Base-by-base conservation (phyloP, 1,284 basidiomycete genomes). In the Pseudozyma pruni region DNA sequence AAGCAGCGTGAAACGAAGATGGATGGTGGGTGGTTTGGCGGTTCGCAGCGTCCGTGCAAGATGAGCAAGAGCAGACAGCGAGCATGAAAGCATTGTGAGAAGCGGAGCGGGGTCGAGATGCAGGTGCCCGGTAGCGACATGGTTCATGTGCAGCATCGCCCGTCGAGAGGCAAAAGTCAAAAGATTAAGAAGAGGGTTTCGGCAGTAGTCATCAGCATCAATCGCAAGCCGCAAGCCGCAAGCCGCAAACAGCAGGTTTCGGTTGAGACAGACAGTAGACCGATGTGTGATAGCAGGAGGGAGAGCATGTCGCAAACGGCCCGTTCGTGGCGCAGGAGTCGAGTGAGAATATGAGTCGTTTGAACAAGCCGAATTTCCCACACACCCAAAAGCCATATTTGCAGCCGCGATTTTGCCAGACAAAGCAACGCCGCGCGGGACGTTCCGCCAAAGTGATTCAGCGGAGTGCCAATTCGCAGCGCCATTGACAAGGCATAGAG, bases 391-490 rank as follows among this genome's bases (percentile, higher is more conserved):
- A 40, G 38, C 38, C 19, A 40, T n/a, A 33, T 29, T 25, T n/a
- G n/a, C 13, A 29, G 23, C 44, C 33, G 41, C 33, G 11, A 22
- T 17, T 35, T 22, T 33, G 34, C 31, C 25, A 25, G 40, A 31
- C 20, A 23, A 40, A 34, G 5, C n/a, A 29, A 11, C 27, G 27
- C 27, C 27, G 27, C 38, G 23, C 38, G 32, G 31, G 22, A 50
- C 31, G 39, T 23, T 29, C 39, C 39, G 47, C 38, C 47, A 38
- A 39, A 33, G 29, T 40, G 37, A 22, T 49, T 40, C 25, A 10
- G 47, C 47, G 38, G 47, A 49, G 47, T 49, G 27, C 38, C 37
- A 49, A 49, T 11, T 11, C 47, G 32, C n/a, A n/a, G n/a, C n/a
- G n/a, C n/a, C n/a, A n/a, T n/a, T n/a, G n/a, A n/a, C n/a, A n/a